Conservation (phyloP, 805 yeast genomes). For the Ogataea minuta region DNA sequence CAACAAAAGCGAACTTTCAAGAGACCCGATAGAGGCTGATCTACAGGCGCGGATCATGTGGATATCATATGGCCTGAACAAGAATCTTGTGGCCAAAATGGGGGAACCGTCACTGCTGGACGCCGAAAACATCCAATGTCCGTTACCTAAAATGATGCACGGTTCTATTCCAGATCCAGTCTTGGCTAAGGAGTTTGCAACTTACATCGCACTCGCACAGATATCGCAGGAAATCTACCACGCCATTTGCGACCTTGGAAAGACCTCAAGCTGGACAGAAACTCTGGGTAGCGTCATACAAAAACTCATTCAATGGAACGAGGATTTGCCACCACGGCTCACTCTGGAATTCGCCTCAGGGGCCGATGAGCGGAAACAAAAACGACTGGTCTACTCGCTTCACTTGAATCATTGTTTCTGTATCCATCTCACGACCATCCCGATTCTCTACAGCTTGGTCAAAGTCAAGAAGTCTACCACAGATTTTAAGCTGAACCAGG, state of each 20-base stretch:
- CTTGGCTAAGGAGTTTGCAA: slow-evolving; percentile 17
- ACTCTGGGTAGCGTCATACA: slow-evolving; percentile 23
- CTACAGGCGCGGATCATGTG: slow-evolving; percentile 26
- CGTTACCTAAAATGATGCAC: slow-evolving; percentile 18
- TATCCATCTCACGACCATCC: slow-evolving; percentile 30
- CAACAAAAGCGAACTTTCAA: slow-evolving; percentile 8
- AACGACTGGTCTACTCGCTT: slow-evolving; percentile 24
- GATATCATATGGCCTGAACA: slow-evolving; percentile 27
- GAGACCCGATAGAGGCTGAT: slow-evolving; percentile 15
- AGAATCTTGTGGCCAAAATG: slow-evolving; percentile 28
- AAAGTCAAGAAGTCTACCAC: slow-evolving; percentile 15
- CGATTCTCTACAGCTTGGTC: slow-evolving; percentile 27
- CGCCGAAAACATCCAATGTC: slow-evolving; percentile 18
- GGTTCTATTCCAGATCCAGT: slow-evolving; percentile 6
- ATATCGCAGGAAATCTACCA: slow-evolving; percentile 26
- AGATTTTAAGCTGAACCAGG: slow-evolving; percentile 14
- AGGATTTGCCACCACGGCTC: slow-evolving; percentile 19
- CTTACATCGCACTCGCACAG: slow-evolving; percentile 22
- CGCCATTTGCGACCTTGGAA: slow-evolving; percentile 20
- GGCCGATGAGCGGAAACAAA: slow-evolving; percentile 13
- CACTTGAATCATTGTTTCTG: slow-evolving; percentile 30
- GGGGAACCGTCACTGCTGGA: slow-evolving; percentile 24
- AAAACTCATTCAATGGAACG: slow-evolving; percentile 27
- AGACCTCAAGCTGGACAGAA: slow-evolving; percentile 15
- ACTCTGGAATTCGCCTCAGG: slow-evolving; percentile 13